Base-by-base conservation (phyloP, 2,329 filamentous ascomycete species). In the Cryphonectria nitschkei region DNA sequence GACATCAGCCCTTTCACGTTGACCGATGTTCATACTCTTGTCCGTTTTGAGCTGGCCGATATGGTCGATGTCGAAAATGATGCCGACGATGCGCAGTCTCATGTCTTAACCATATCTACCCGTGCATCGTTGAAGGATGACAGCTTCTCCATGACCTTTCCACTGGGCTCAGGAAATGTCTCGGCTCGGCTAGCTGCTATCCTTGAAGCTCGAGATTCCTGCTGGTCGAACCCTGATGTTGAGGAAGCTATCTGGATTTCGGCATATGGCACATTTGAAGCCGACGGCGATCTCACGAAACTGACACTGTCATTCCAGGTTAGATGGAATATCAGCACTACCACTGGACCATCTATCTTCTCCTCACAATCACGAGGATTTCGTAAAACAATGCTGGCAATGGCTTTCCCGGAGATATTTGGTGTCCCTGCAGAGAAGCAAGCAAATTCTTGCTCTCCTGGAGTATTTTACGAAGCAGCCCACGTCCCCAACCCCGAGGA, bases 401-500 rank as follows among this genome's bases (percentile, higher is more conserved):
- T 71, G 5, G 72, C 73, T 19, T 74, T 76, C 46, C 72, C 78
- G 1, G 56, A 65, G 4, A 52, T 72, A 6, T 64, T 71, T 22
- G 43, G 37, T 1, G 32, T 39, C 11, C 6, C n/a, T 19, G 11
- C 32, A n/a, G 50, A 63, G 14, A 54, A 61, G 7, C 32, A 64
- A 22, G 19, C 6, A 34, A 62, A 32, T 68, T 76, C 71, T 34
- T 82, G 79, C 78, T 84, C 84, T 2, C 84, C 86, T 0, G 83
- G 86, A 75, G 83, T 84, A 70, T 95, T 95, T 77, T 95, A 94
- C 75, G 86, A 92, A 67, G 88, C 88, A 22, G 90, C 92, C 1
- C 86, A 90, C 76, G 85, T 90, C 1, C 90, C 92, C 1, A 74
- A 81, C 14, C 82, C 81, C n/a, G 76, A 81, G 6, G 82, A 86